phyloP scores from a whole-genome alignment of 73 alveolate genomes.

The Paramecium tetraurelia region DNA sequence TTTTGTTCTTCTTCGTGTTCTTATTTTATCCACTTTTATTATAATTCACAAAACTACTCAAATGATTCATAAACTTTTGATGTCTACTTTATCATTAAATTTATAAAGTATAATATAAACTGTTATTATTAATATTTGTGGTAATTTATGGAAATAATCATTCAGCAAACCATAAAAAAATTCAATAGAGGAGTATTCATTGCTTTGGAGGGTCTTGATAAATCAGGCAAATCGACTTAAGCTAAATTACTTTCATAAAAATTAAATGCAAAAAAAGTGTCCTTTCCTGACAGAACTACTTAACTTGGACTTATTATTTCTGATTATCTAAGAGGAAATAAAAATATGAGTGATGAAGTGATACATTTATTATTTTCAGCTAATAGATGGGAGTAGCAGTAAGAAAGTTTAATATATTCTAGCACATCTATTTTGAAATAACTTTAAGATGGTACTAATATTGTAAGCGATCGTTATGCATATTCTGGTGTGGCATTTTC shows the following conservation, averaged over 20 bases:
- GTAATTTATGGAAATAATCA: background rate
- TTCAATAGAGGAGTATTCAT: conserved; percentile 78
- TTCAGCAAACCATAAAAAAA: conserved; percentile 18
- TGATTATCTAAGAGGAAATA: conserved; percentile 66
- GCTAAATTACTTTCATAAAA: conserved; percentile 51
- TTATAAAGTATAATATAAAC: background rate
- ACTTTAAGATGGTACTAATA: conserved; percentile 67
- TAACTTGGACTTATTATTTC: conserved; percentile 72
- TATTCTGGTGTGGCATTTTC: conserved; percentile 90
- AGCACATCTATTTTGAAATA: conserved; percentile 59
- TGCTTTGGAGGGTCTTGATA: conserved; percentile 89
- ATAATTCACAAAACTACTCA: background rate
- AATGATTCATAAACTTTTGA: background rate
- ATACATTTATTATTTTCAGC: conserved; percentile 85
- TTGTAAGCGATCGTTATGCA: conserved; percentile 86
- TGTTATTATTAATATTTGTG: background rate
- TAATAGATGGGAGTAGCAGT: conserved; percentile 85
- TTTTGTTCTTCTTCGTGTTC: conserved; percentile 23
- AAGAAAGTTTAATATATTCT: background rate
- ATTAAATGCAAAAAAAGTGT: conserved; percentile 49
- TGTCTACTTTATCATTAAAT: background rate
- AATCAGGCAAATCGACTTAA: conserved; percentile 88
- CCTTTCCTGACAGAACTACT: conserved; percentile 77
- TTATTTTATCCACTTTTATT: background rate
- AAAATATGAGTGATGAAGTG: conserved; percentile 76